Evolutionary conservation across 1,284 basidiomycete genomes (phyloP), one percentile per base, ranked within the genome.

Genomic region (Heterobasidion occidentale): DNA sequence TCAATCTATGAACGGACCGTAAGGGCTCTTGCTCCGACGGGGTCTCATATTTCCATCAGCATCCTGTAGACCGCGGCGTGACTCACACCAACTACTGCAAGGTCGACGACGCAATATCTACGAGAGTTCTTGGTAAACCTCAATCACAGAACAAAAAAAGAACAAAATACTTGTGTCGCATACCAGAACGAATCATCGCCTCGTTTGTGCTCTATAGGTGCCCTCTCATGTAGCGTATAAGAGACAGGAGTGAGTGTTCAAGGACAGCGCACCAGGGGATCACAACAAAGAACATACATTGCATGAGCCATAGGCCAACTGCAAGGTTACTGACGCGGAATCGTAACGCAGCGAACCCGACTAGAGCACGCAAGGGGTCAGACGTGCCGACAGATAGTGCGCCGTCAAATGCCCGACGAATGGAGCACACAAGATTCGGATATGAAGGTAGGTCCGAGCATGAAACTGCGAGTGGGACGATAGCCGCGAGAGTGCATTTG

Each of bases 381-480:
- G 58, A 63, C 11, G 61, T 14, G 20, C 61, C 61, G 14, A 57
- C 56, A n/a, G 55, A 59, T 2, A 54, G 54, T 3, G 60, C 61
- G 1, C 36, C 46, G 3, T 51, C 17, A 46, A 63, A 61, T 27
- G 1, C 15, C 12, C 12, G 19, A 19, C 19, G 19, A 19, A 19
- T 19, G 19, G 19, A 19, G 38, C 49, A 12, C 52, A 59, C 60
- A 4, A 62, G 46, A 27, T 35, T 2, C 12, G 54, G 58, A 51
- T 56, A 56, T 8, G 57, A 58, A 11, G 54, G 48, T 12, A 86
- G 67, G n/a, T 77, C 19, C 76, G 15, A 85, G 66, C n/a, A n/a
- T n/a, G n/a, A n/a, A n/a, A n/a, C n/a, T n/a, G n/a, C 11, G 73
- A 74, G 59, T 85, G 79, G 64, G 51, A 84, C 74, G 59, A 82